Base-by-base conservation (phyloP, 2,329 filamentous ascomycete genomes). In the Sporothrix brasiliensis region DNA sequence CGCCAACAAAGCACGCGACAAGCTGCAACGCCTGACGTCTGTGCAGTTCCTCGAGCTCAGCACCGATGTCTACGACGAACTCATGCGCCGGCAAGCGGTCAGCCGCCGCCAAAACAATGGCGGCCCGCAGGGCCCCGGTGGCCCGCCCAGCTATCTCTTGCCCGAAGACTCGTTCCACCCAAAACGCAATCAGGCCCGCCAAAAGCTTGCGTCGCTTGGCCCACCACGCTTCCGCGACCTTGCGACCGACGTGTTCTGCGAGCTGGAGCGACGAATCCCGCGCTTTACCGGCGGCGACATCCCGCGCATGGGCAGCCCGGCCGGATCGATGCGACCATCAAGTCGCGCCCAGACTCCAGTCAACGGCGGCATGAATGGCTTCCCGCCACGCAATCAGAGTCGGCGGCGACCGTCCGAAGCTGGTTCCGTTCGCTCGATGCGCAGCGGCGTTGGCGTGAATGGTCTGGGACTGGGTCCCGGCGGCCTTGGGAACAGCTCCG, bases 1-100 rank as follows among this genome's bases (percentile, higher is more conserved):
- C 67, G 90, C 92, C 39, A 97, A 96, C 81, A 91, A 94, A 80
- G 95, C 95, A 70, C 90, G 94, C 77, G 95, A 98, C 81, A 99
- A 99, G 84, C 86, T 98, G 70, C 85, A 97, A 72, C 89, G 94
- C 71, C 86, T 99, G 67, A 97, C 94, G 0, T 85, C 91, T 1
- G 92, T 97, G 39, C 95, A 99, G 80, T 98, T 99, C 80, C 93
- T 97, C 80, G 95, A 99, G 82, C 86, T 99, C 73, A 97, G 94
- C 81, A 98, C 94, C 71, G 95, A 99, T 81, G 94, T 99, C 53
- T 98, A 92, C 81, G 95, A 99, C 80, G 95, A 99, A 81, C 85
- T 98, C 74, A 85, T 96, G 75, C 90, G 95, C 72, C 89, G 95
- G 74, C 94, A 98, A 80, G 87, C 91, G 74, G 85, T 85, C 67